Evolutionary conservation across 257 asterid genomes (phyloP).

Genomic region (Solanum gandarillasii): DNA sequence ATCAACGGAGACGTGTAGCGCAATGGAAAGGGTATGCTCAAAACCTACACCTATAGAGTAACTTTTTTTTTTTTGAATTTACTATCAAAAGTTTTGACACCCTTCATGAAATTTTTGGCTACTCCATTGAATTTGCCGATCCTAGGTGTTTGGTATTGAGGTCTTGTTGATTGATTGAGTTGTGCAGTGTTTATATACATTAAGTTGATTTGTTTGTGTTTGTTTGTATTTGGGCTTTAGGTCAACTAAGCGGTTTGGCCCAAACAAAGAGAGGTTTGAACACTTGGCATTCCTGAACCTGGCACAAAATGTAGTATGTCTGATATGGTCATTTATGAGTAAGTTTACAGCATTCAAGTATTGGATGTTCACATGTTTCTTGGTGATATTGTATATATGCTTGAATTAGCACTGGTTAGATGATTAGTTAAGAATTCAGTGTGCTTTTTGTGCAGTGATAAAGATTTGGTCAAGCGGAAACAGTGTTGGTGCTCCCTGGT

Average conservation of each 20-base stretch:
- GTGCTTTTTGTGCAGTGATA: conserved; percentile 46
- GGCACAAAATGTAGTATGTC: conserved; percentile 83
- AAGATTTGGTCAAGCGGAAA: conserved; percentile 66
- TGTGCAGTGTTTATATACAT: not conserved
- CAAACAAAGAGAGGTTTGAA: conserved; percentile 82
- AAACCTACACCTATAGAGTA: too few relatives aligned
- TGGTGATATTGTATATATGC: not conserved
- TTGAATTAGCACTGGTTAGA: not conserved
- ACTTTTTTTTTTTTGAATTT: too few relatives aligned
- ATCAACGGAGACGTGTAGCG: too few relatives aligned
- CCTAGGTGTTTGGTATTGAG: not conserved
- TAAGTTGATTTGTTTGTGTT: not conserved
- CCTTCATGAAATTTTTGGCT: too few relatives aligned
- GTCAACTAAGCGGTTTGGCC: conserved; percentile 85
- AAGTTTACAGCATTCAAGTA: conserved; percentile 16
- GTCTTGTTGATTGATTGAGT: not conserved
- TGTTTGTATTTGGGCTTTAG: conserved; percentile 22
- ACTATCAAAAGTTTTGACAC: too few relatives aligned
- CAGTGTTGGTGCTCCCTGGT: conserved; percentile 79
- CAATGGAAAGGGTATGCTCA: too few relatives aligned
- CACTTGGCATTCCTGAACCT: conserved; percentile 89
- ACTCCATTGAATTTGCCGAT: not conserved
- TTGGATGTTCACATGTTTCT: not conserved
- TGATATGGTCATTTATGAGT: conserved; percentile 89
- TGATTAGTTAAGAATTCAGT: not conserved